A percentile compares a stretch with the other conserved stretches of the same genome.
Conservation (phyloP, 805 yeast species). For the Starmerella stigmatis region DNA sequence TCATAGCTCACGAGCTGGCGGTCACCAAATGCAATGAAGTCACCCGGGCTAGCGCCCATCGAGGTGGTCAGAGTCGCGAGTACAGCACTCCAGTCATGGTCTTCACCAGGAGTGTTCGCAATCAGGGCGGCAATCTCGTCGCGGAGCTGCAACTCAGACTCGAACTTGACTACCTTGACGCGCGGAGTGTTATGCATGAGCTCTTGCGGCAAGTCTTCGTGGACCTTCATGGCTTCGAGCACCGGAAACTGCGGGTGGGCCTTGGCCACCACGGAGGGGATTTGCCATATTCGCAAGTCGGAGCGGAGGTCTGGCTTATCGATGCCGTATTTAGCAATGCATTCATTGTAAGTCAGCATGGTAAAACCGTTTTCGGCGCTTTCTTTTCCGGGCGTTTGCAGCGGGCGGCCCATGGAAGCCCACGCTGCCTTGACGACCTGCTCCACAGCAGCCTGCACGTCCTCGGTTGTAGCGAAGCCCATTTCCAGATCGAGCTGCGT, state of each 20-base stretch:
- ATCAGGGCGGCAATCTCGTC: slow-evolving; percentile 2
- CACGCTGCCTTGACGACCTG: slow-evolving; percentile 46
- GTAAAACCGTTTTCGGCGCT: slow-evolving; percentile 5
- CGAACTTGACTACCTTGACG: slow-evolving; percentile 3
- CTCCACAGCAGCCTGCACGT: slow-evolving; percentile 59
- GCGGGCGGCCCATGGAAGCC: slow-evolving; percentile 36
- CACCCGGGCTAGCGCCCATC: slow-evolving; percentile 45
- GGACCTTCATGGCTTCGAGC: slow-evolving; percentile 45
- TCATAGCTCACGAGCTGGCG: slow-evolving; percentile 64
- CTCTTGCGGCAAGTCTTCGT: not conserved
- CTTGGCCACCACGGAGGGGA: slow-evolving; percentile 36
- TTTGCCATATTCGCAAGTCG: slow-evolving; percentile 38
- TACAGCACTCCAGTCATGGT: too few relatives aligned
- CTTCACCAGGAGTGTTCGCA: too few relatives aligned
- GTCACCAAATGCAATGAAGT: slow-evolving; percentile 68
- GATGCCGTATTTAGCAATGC: slow-evolving; percentile 66
- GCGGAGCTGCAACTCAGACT: slow-evolving; percentile 9
- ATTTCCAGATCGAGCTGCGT: slow-evolving; percentile 95
- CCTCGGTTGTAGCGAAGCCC: slow-evolving; percentile 62
- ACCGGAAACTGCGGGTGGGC: slow-evolving; percentile 41
- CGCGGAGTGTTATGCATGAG: not conserved
- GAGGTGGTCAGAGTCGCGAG: not conserved
- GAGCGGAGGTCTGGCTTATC: slow-evolving; percentile 86
- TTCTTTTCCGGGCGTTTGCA: slow-evolving; percentile 28
- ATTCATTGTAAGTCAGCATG: slow-evolving; percentile 51